phyloP scores from a whole-genome alignment of 352 stramenopile genomes.

The Pythium phragmiticola region DNA sequence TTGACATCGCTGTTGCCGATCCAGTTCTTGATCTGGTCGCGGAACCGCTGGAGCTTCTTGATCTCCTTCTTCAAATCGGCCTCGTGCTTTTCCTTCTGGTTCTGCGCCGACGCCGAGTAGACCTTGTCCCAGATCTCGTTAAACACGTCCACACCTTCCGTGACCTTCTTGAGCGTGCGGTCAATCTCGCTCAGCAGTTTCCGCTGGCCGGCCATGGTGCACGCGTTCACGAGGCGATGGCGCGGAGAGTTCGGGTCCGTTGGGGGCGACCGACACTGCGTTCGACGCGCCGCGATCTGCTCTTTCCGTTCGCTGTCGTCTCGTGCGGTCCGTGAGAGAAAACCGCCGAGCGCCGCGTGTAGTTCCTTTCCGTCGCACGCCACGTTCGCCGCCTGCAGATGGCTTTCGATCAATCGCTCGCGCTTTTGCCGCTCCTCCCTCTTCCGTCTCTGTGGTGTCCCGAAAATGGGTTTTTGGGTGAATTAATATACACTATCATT shows the following conservation, averaged over 20 bases:
- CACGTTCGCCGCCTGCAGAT: constrained; percentile 3
- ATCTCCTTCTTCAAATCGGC: constrained; percentile 99
- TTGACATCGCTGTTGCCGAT: constrained; percentile 97
- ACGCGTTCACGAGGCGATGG: background rate
- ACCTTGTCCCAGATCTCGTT: constrained; percentile 99
- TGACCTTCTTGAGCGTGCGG: constrained; percentile 99
- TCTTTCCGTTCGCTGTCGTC: background rate
- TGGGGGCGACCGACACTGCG: background rate
- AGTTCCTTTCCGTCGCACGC: background rate
- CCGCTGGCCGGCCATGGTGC: constrained; percentile 73
- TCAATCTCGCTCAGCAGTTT: constrained; percentile 97
- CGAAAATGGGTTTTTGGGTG: constrained; percentile 23
- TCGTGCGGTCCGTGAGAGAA: background rate
- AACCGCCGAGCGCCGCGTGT: background rate
- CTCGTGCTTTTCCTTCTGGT: constrained; percentile 99
- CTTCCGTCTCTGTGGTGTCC: constrained; percentile 22
- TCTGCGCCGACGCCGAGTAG: constrained; percentile 95
- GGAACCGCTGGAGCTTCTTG: constrained; percentile 98
- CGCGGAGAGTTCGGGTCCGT: background rate
- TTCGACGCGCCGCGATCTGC: background rate
- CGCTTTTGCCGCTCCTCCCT: constrained; percentile 7
- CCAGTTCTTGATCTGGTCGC: constrained; percentile 99
- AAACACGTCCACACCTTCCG: constrained; percentile 98
- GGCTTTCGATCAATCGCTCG: background rate
- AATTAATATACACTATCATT: background rate